phyloP scores from a whole-genome alignment of 2,329 filamentous ascomycete genomes.

The Exophiala xenobiotica region DNA sequence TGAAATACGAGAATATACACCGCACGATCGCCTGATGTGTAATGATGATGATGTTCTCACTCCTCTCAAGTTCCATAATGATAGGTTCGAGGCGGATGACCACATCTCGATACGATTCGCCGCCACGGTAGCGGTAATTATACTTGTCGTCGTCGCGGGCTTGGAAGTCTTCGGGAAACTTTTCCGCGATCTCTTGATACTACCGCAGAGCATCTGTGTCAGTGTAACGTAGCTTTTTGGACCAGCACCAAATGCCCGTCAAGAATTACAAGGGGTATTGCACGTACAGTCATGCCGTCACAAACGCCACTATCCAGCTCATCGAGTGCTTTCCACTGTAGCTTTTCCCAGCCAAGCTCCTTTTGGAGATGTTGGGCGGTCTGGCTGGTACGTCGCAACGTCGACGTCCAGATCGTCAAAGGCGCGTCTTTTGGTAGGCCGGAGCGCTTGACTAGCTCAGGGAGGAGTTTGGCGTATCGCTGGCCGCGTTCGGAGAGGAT shows the following conservation, averaged over 20 bases:
- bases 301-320: slow-evolving; percentile 96
- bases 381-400: slow-evolving; percentile 80
- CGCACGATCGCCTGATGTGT: slow-evolving; percentile 95
- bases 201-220: slow-evolving; percentile 2
- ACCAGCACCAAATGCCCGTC: neutral
- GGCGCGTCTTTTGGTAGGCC: slow-evolving; percentile 68
- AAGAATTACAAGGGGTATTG: too few species aligned
- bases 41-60: slow-evolving; percentile 95
- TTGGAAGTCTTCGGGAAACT: slow-evolving; percentile 90
- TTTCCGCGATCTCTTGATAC: slow-evolving; percentile 88
- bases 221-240: neutral
- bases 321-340: slow-evolving; percentile 98
- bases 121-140: slow-evolving; percentile 97
- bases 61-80: slow-evolving; percentile 97
- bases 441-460: slow-evolving; percentile 78
- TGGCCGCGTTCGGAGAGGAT: slow-evolving; percentile 82
- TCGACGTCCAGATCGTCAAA: slow-evolving; percentile 74
- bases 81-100: slow-evolving; percentile 97
- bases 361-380: slow-evolving; percentile 79
- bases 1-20: slow-evolving; percentile 98
- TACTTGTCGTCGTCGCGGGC: slow-evolving; percentile 98
- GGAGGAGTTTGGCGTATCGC: slow-evolving; percentile 80
- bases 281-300: slow-evolving; percentile 72
- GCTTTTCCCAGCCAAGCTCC: slow-evolving; percentile 74
- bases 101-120: slow-evolving; percentile 93